Evolutionary conservation across 768 basidiomycete genomes (phyloP).

Genomic region (Gautieria morchelliformis): DNA sequence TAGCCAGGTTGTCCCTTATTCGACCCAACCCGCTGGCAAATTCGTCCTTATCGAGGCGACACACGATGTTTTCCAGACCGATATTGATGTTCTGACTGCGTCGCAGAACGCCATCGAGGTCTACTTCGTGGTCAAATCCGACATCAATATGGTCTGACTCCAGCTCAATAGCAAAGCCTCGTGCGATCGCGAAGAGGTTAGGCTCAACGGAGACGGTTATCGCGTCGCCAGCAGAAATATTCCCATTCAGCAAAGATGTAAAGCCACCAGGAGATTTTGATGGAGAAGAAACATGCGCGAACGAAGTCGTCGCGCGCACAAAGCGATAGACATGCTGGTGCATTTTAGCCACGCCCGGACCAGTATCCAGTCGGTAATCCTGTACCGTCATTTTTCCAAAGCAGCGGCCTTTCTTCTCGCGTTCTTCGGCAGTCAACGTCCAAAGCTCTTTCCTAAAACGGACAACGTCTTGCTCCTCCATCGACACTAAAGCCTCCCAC

Average conservation of each 20-base stretch:
- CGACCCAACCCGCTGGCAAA: slow-evolving; percentile 77
- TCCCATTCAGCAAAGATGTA: slow-evolving; percentile 58
- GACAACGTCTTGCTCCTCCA: slow-evolving; percentile 81
- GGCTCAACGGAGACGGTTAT: slow-evolving; percentile 85
- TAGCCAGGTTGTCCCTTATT: slow-evolving; percentile 84
- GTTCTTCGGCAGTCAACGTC: slow-evolving; percentile 75
- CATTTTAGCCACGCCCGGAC: slow-evolving; percentile 39
- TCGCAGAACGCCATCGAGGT: slow-evolving; percentile 35
- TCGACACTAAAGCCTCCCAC: slow-evolving; percentile 80
- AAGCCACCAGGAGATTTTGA: slow-evolving; percentile 1
- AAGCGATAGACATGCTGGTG: slow-evolving; percentile 79
- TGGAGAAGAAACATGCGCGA: slow-evolving; percentile 15
- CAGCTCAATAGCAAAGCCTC: slow-evolving; percentile 76
- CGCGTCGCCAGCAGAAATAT: slow-evolving; percentile 72
- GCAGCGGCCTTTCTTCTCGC: slow-evolving; percentile 78
- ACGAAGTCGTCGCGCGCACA: slow-evolving; percentile 14
- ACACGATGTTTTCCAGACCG: slow-evolving; percentile 19
- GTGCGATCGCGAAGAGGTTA: slow-evolving; percentile 68
- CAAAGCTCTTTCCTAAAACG: slow-evolving; percentile 88
- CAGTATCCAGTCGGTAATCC: slow-evolving; percentile 12
- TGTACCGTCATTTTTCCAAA: slow-evolving; percentile 74
- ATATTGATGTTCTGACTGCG: slow-evolving; percentile 16
- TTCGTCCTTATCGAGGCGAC: slow-evolving; percentile 56
- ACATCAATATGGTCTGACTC: slow-evolving; percentile 53
- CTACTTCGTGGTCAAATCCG: slow-evolving; percentile 77